Base-by-base conservation (phyloP, 1,284 basidiomycete species). In the Bjerkandera adusta region DNA sequence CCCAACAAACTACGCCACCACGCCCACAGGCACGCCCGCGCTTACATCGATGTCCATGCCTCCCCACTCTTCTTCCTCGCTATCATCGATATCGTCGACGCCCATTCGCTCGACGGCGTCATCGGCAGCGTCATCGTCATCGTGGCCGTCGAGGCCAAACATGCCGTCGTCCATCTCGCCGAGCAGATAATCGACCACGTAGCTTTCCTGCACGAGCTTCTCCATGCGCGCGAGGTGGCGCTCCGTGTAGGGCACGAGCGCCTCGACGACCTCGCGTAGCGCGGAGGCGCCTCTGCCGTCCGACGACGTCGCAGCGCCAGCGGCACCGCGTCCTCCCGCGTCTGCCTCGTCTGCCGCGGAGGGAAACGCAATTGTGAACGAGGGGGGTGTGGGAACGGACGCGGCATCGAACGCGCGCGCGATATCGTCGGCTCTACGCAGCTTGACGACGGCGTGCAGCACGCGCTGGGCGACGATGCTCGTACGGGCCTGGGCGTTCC, bases 401-500 rank as follows among this genome's bases (percentile, higher is more conserved):
- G 39, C 39, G 13, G 27, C 11, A 16, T 36, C 46, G 59, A 94
- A 95, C 6, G 89, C 86, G n/a, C 69, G 67, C 39, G 85, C 67
- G 40, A 98, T 71, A 24, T 91, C 84, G 25, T 88, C 83, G 1
- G 85, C 81, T 0, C 82, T 71, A 34, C 84, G 80, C 48, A 89
- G 67, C 57, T 89, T 88, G 48, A 98, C 68, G 43, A 98, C 70
- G 3, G 92, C 85, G 60, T 92, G 83, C 43, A 99, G 70, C 22
- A 98, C 75, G 13, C 74, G 73, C 68, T 99, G 96, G 1, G 97
- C 96, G 33, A 97, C 77, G n/a, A 70, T 69, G 50, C 89, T 85
- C 18, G 92, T 94, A 59, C 85, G 86, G 5, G 89, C 89, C 47
- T 85, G 88, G 10, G 94, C 86, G 68, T 98, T 99, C 96, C 96